Evolutionary conservation across 2,329 filamentous ascomycete genomes (phyloP).

Genomic region (Penicillium sp.): DNA sequence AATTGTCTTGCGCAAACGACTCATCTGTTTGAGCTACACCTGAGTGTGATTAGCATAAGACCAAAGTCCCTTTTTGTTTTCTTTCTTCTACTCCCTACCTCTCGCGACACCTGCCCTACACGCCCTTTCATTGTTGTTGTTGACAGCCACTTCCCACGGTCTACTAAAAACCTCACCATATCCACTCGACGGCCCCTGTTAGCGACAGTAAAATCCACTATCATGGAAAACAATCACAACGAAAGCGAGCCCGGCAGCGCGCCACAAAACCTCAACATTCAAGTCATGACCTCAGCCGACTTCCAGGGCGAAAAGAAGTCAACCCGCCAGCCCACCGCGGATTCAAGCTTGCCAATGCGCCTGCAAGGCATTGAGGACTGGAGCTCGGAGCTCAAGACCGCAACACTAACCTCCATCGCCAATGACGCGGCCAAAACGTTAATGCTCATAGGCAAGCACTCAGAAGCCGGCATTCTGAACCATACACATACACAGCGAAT

Average conservation of each 20-base stretch:
- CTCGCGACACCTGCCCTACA: neutral
- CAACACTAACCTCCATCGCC: constrained; percentile 28
- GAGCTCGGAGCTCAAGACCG: constrained; percentile 19
- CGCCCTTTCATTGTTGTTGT: neutral
- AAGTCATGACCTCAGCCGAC: neutral
- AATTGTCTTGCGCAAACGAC: neutral
- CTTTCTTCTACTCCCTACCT: neutral
- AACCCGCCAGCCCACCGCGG: neutral
- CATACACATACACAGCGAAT: constrained; percentile 25
- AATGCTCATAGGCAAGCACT: constrained; percentile 28
- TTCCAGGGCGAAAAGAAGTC: neutral
- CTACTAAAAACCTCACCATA: neutral
- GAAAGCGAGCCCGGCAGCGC: neutral
- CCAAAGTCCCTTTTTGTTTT: neutral
- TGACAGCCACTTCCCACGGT: neutral
- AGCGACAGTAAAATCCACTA: neutral
- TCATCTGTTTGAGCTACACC: neutral
- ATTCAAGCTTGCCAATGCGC: constrained; percentile 12
- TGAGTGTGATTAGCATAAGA: neutral
- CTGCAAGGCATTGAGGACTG: constrained; percentile 24
- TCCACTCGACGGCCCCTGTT: neutral
- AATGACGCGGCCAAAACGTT: constrained; percentile 33
- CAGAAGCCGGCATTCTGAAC: constrained; percentile 25
- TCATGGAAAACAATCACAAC: neutral
- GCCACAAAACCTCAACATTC: neutral